phyloP scores from a whole-genome alignment of 148 eudicot species.

The Fagopyrum homotropicum region DNA sequence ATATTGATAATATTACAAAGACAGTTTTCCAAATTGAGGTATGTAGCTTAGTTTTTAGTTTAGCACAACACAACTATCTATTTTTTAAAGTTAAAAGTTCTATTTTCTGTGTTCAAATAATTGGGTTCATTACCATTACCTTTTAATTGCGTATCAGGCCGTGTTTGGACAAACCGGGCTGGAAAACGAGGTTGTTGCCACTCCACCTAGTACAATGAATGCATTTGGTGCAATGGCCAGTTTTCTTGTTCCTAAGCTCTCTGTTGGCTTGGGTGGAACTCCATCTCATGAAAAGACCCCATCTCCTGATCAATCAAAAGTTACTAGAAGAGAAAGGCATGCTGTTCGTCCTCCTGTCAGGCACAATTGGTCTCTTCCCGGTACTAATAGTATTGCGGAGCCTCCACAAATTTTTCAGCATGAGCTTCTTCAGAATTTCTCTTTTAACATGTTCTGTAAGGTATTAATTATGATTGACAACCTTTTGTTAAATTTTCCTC shows the following conservation, averaged over 20 bases:
- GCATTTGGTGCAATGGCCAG: conserved; percentile 97
- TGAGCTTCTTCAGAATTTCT: conserved; percentile 92
- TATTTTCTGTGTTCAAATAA: not conserved
- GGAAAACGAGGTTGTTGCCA: conserved; percentile 48
- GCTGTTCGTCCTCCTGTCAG: conserved; percentile 90
- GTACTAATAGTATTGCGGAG: conserved; percentile 32
- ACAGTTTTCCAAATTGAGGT: conserved; percentile 87
- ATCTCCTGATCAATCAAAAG: conserved; percentile 54
- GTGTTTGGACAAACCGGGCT: conserved; percentile 68
- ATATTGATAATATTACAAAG: conserved; percentile 73
- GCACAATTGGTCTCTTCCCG: conserved; percentile 93
- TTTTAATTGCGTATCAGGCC: conserved; percentile 38
- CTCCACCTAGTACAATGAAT: conserved; percentile 52
- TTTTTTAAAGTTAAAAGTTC: not conserved
- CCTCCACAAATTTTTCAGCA: conserved; percentile 99
- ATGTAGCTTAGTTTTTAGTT: conserved; percentile 21
- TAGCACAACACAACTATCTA: conserved; percentile 3
- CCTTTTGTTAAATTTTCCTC: not conserved
- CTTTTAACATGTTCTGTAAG: conserved; percentile 96
- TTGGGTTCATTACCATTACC: conserved; percentile 10
- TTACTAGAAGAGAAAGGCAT: conserved; percentile 70
- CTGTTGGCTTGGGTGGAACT: conserved; percentile 63
- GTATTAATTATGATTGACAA: conserved; percentile 23
- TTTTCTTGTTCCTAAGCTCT: conserved; percentile 91
- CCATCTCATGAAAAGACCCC: conserved; percentile 57